These are phyloP conservation scores for Chamaecrista fasciculata DNA, from an alignment of 306 rosid genomes.

Conservation along the genomic window DNA sequence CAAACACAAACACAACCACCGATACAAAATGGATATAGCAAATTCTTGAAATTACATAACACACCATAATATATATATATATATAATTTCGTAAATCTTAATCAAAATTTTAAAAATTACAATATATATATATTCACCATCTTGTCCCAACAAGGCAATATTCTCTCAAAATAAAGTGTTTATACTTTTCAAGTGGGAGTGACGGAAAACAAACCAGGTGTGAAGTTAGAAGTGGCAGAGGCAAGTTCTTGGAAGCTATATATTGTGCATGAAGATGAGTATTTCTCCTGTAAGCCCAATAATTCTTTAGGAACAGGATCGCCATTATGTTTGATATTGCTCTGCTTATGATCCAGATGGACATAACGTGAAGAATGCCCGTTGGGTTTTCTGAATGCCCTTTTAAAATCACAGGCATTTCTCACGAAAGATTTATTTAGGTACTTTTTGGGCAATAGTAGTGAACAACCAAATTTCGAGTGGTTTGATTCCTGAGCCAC, in stretches of 20 bases:
- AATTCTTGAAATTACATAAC: too few species aligned
- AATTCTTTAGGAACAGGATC: slow-evolving; percentile 59
- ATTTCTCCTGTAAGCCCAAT: slow-evolving; percentile 55
- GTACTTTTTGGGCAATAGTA: slow-evolving; percentile 40
- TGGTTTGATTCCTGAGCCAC: slow-evolving; percentile 37
- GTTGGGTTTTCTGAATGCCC: slow-evolving; percentile 34
- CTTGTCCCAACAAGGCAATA: too few species aligned
- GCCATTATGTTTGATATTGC: slow-evolving; percentile 33
- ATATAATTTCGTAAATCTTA: too few species aligned
- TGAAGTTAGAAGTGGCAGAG: slow-evolving; percentile 63
- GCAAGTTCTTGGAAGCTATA: slow-evolving; percentile 71
- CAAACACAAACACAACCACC: too few species aligned
- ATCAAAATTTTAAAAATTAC: too few species aligned
- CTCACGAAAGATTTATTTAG: slow-evolving; percentile 36
- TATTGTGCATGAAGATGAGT: slow-evolving; percentile 60
- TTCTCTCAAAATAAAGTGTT: too few species aligned
- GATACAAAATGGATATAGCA: too few species aligned
- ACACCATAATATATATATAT: too few species aligned
- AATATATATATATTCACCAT: too few species aligned
- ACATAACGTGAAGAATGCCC: slow-evolving; percentile 60
- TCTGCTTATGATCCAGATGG: slow-evolving; percentile 67
- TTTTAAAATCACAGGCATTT: slow-evolving; percentile 36
- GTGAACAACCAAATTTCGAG: slow-evolving; percentile 65
- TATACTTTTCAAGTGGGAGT: too few species aligned
- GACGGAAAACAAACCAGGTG: slow-evolving; percentile 46